Base-by-base conservation (phyloP, 2,329 filamentous ascomycete genomes). In the Fusarium anguioides region DNA sequence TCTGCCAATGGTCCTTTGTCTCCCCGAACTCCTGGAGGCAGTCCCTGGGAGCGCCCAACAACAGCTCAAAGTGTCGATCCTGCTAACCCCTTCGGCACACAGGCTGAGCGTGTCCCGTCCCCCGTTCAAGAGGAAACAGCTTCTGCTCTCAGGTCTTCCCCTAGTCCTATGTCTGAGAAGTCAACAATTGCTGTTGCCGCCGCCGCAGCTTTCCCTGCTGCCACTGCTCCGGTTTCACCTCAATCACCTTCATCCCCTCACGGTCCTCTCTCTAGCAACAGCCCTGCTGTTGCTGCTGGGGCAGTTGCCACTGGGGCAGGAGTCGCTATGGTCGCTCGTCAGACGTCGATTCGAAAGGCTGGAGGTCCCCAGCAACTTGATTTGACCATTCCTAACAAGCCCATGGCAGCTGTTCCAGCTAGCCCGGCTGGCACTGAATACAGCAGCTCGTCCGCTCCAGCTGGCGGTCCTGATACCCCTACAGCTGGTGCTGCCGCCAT, bases 51-150 rank as follows among this genome's bases (percentile, higher is more conserved):
- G 57, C 82, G 84, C 31, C 82, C 84, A 14, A 71, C 79, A 35
- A 80, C 79, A 6, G 77, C 78, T 77, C 71, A 79, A 62, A 79
- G 82, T 76, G 79, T 81, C 49, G 83, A 89, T 73, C 80, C 84
- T 4, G 81, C 82, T 60, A 93, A 96, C 75, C 93, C 92, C 20
- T 96, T 96, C 77, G 88, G 87, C 47, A 84, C 84, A 71, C 84
- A 87, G 64, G 84, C 85, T 36, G 86, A 88, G 76, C 82, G 77
- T 51, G 74, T 81, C 35, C 74, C 79, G 40, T 80, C 80, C n/a
- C 78, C 83, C 23, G 78, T 81, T 44, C 71, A 74, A 20, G 79
- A 81, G 46, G 77, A 80, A 12, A 62, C 60, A 47, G 37, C 66
- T 40, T 61, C 65, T n/a, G 60, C 52, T 39, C 69, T 39, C 36